Evolutionary conservation across 2,329 filamentous ascomycete species (phyloP).

Genomic region (Trichoderma polysporum): DNA sequence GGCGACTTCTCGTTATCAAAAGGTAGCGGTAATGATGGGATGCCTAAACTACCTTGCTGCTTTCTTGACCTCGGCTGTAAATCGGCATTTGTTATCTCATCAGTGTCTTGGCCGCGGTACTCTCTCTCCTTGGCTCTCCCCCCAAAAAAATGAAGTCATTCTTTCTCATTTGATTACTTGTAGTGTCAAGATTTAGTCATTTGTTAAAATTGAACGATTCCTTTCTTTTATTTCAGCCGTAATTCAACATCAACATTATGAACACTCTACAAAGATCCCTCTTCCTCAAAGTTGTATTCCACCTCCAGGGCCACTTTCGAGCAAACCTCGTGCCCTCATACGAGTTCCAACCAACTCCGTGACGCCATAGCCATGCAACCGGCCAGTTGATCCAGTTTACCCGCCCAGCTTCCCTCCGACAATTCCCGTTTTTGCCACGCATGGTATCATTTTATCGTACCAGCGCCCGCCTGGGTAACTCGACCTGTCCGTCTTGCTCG

Average conservation of each 20-base stretch:
- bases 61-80: not conserved
- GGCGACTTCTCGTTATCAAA: not conserved
- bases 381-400: conserved; percentile 35
- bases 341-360: conserved; percentile 39
- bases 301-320: conserved; percentile 15
- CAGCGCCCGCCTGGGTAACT: conserved; percentile 24
- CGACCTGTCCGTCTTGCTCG: conserved; percentile 27
- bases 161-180: not conserved
- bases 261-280: conserved; percentile 19
- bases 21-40: not conserved
- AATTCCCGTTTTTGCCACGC: conserved; percentile 22
- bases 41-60: not conserved
- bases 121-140: not conserved
- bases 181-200: not conserved
- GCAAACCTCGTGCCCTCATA: conserved; percentile 21
- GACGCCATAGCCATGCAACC: conserved; percentile 44
- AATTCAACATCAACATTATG: conserved; percentile 18
- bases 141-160: too few relatives aligned
- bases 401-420: conserved; percentile 27
- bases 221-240: conserved; percentile 18
- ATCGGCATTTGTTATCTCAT: not conserved
- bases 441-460: conserved; percentile 1
- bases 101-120: not conserved
- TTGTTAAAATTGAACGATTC: not conserved
- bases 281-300: conserved; percentile 15